Evolutionary conservation across 805 yeast genomes (phyloP), one percentile per base, ranked within the genome.

Genomic region (Scheffersomyces lignosus): DNA sequence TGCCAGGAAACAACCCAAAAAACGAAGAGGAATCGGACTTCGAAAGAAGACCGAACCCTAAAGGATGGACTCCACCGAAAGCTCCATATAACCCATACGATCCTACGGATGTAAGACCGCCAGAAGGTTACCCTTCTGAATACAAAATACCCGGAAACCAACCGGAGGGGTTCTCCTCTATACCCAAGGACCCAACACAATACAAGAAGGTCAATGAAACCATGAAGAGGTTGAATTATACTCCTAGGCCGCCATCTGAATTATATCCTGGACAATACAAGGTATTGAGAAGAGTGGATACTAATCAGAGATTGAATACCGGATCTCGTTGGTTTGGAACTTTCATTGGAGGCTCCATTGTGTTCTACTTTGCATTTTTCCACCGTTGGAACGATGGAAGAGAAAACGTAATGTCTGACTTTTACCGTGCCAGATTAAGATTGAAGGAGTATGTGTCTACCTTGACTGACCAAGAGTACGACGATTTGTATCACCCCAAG

Each of bases 71-170:
- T 0, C 86, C 80, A 1, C 95, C 95, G 7, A 77, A 73, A 44
- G 91, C 90, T 1, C 93, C 93, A 1, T 87, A 85, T 56, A 87
- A 87, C 50, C 95, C 95, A 5, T 87, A 80, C 52, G 96, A 87
- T 53, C 84, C 90, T 0, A 62, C 75, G 1, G 96, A 87, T 53
- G 55, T 66, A 27, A 69, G 96, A 31, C 95, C 96, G 0, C 76
- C 95, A 0, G 80, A 81, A 53, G 95, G 96, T 2, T 87, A 87
- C 46, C 96, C 96, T 1, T 81, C 89, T 17, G 96, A 87, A 56
- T 87, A 73, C 64, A 70, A 75, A 39, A 62, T 81, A 1, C 91
- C 93, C 0, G 81, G 86, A 1, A 66, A 70, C 28, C 70, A 76
- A 22, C 79, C 84, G 18, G 56, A 61, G 14, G 74, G 73, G 14